Evolutionary conservation across 192 early-diverging fungal species (phyloP).

Genomic region (Diversispora epigaea): DNA sequence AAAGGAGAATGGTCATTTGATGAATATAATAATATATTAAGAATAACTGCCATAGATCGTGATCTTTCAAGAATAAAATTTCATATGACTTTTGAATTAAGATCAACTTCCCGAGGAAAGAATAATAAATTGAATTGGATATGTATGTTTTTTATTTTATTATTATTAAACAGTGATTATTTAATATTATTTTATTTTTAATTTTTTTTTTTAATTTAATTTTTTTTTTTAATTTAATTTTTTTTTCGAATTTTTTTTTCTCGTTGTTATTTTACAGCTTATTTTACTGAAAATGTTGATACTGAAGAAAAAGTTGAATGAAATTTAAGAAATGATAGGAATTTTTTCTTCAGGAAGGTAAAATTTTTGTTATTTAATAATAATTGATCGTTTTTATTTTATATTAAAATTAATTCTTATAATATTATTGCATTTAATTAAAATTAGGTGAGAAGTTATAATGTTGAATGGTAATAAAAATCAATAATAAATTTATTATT

Average conservation of each 20-base stretch:
- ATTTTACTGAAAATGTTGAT: constrained; percentile 17
- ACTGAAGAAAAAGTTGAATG: constrained; percentile 2
- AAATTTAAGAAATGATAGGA: constrained; percentile 3
- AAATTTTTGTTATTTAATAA: neutral
- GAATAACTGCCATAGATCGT: constrained; percentile 30
- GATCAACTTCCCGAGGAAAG: constrained; percentile 39
- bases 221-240: neutral
- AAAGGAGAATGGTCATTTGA: constrained; percentile 32
- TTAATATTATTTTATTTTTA: too few species aligned
- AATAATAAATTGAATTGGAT: constrained; percentile 42
- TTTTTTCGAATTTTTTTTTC: neutral
- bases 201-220: too few species aligned
- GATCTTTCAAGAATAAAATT: constrained; percentile 32
- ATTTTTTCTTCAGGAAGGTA: constrained; percentile 30
- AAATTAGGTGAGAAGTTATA: neutral
- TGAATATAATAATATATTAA: constrained; percentile 22
- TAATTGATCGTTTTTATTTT: neutral
- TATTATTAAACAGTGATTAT: too few species aligned
- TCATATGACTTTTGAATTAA: constrained; percentile 33
- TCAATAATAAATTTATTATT: too few species aligned
- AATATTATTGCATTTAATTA: neutral
- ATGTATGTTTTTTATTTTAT: neutral
- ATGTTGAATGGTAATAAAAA: neutral
- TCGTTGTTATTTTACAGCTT: neutral
- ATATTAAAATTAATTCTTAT: neutral